Base-by-base conservation (phyloP, 129 eudicot species). In the Centella asiatica region DNA sequence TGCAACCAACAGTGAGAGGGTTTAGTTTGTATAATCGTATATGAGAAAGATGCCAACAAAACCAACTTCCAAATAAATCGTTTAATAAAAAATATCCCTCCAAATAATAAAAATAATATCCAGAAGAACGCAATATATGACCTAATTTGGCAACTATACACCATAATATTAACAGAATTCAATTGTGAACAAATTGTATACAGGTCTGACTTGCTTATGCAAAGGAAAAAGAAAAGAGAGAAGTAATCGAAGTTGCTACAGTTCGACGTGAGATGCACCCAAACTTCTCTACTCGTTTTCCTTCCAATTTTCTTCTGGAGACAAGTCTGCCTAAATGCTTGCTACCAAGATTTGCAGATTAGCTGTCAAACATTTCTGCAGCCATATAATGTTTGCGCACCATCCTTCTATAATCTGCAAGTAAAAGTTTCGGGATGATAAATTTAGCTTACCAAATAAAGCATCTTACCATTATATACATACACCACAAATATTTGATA, bases 401-500 rank as follows among this genome's bases (percentile, higher is more conserved):
- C 90, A 81, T 83, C 67, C 72, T 79, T 60, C 78, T 71, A 86
- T 81, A 87, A 61, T 84, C 95, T 87, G 85, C 79, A 44, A 52
- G 40, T 45, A 58, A 22, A 20, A 42, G 37, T 6, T 58, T 29
- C 25, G 34, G 45, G 20, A n/a, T 40, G 3, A 14, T 34, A 33
- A 27, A 19, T 57, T 17, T 33, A 32, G 46, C 6, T 34, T 7
- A 58, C 7, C n/a, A 19, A 4, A n/a, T n/a, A n/a, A n/a, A n/a
- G n/a, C n/a, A n/a, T n/a, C n/a, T n/a, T n/a, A n/a, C n/a, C n/a
- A n/a, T n/a, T n/a, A n/a, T n/a, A n/a, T 12, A 57, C 1, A 57
- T 32, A 56, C 6, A 36, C 57, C 8, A 13, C 22, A 9, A 25
- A 17, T 33, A 52, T 26, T 52, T 51, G n/a, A 22, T 51, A 51